phyloP scores from a whole-genome alignment of 495 filamentous ascomycete species.

The Aspergillus avenaceus region DNA sequence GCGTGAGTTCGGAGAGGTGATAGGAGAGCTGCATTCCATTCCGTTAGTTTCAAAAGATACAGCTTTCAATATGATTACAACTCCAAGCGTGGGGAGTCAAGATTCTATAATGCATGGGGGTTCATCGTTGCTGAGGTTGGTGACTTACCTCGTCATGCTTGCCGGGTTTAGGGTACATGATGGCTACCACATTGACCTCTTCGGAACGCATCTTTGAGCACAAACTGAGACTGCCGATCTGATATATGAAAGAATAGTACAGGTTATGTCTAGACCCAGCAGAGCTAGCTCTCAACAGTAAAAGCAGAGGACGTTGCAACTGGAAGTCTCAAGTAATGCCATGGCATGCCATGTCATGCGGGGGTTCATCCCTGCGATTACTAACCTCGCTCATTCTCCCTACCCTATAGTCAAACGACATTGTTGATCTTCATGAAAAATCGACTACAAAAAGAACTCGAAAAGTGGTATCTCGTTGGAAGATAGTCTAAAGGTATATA shows the following conservation, averaged over 20 bases:
- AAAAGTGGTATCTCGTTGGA: background rate
- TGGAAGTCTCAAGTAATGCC: background rate
- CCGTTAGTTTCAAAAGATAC: no score
- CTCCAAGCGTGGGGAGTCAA: no score
- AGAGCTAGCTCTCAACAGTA: no score
- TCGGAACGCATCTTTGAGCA: slow-evolving; percentile 4
- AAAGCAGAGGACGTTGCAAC: background rate
- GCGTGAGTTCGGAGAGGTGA: slow-evolving; percentile 20
- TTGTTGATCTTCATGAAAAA: no score
- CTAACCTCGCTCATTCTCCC: no score
- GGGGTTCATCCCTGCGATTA: background rate
- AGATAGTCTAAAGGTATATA: background rate
- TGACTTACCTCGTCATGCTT: slow-evolving; percentile 28
- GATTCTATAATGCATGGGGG: background rate
- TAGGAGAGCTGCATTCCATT: slow-evolving; percentile 25
- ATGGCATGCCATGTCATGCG: no score
- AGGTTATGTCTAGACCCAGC: background rate
- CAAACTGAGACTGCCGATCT: no score
- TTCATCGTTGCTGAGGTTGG: no score
- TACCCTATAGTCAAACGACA: no score
- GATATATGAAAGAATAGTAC: no score
- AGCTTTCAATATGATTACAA: no score
- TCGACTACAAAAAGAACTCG: no score
- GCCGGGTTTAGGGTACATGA: slow-evolving; percentile 27
- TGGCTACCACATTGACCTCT: slow-evolving; percentile 25